A percentile compares a stretch with the other conserved stretches of the same genome.
Evolutionary conservation across 2,329 filamentous ascomycete genomes (phyloP).

Genomic region (Pyrenophora tritici-repentis): DNA sequence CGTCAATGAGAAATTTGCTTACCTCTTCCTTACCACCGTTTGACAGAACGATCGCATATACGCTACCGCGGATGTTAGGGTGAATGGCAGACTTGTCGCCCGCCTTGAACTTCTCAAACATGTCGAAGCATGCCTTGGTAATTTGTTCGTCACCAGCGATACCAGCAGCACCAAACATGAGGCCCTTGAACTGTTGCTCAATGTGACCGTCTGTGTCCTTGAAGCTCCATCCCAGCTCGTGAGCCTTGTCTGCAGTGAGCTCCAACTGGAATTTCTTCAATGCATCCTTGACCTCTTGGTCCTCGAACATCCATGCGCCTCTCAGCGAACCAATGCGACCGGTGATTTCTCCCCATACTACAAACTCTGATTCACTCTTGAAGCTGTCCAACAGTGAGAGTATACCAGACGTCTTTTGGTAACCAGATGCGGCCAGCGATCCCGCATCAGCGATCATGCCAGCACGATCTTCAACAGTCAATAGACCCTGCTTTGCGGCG

Average conservation of each 20-base stretch:
- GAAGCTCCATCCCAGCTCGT: conserved; percentile 88
- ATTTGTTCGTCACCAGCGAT: conserved; percentile 78
- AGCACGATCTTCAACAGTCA: conserved; percentile 87
- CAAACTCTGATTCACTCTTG: conserved; percentile 78
- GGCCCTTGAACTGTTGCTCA: conserved; percentile 89
- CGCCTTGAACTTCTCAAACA: conserved; percentile 82
- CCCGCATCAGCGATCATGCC: conserved; percentile 92
- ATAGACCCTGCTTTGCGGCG: conserved; percentile 77
- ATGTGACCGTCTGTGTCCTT: conserved; percentile 84
- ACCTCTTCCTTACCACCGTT: conserved; percentile 84
- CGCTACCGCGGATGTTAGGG: conserved; percentile 85
- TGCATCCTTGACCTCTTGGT: conserved; percentile 71
- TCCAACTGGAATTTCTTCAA: conserved; percentile 83
- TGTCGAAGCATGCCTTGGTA: conserved; percentile 79
- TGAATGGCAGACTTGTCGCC: conserved; percentile 84
- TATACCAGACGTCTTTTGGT: conserved; percentile 90
- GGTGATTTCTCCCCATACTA: conserved; percentile 93
- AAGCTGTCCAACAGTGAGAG: conserved; percentile 85
- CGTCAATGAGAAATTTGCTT: conserved; percentile 28
- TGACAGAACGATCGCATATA: conserved; percentile 82
- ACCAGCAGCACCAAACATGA: conserved; percentile 86
- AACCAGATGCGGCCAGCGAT: conserved; percentile 85
- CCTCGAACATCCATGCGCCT: conserved; percentile 86
- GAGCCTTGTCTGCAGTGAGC: conserved; percentile 77
- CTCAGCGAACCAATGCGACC: conserved; percentile 78